Evolutionary conservation across 2,329 filamentous ascomycete genomes (phyloP), one percentile per base, ranked within the genome.

Genomic region (Penicillium crustosum): DNA sequence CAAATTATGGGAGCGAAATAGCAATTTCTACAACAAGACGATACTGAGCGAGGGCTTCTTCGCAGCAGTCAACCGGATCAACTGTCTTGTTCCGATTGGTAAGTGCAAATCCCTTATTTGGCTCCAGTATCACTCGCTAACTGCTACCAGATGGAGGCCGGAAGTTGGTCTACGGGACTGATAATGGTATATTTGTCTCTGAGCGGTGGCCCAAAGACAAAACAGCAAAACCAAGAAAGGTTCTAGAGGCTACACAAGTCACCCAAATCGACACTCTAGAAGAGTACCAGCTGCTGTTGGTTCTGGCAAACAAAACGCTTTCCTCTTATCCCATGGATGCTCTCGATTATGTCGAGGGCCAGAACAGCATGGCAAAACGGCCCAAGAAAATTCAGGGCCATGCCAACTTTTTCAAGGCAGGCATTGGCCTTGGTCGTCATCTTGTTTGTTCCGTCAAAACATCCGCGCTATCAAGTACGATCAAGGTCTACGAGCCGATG

Each of bases 401-500:
- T 77, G 95, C 93, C 76, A 97, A 93, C 75, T 99, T 97, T 80
- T 99, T 99, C 86, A 96, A 95, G 78, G 90, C 92, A 19, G 94
- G 94, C 39, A 95, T 97, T 69, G 97, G 94, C 72, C 83, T 97
- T 59, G 93, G 94, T 35, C 86, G 94, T 61, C 94, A 97, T 72
- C 82, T 99, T 53, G 94, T 99, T 31, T 97, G 93, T 77, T 95
- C 91, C 66, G 94, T 97, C 70, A 97, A 96, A 80, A 96, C 91
- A 41, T 93, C 90, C 19, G 90, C 93, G 3, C 81, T 97, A 33
- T 96, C 91, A 52, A 96, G 91, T 15, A 97, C 93, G 2, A 96
- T 99, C 81, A 97, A 97, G 78, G 94, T 97, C n/a, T 97, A 91
- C 76, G 93, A 99, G 77, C 94, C 94, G 1, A 96, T 96, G 78